Percentiles rank a stretch among this genome's conserved stretches.
phyloP scores from a whole-genome alignment of 2,329 filamentous ascomycete genomes.

The Sclerotinia subarctica region DNA sequence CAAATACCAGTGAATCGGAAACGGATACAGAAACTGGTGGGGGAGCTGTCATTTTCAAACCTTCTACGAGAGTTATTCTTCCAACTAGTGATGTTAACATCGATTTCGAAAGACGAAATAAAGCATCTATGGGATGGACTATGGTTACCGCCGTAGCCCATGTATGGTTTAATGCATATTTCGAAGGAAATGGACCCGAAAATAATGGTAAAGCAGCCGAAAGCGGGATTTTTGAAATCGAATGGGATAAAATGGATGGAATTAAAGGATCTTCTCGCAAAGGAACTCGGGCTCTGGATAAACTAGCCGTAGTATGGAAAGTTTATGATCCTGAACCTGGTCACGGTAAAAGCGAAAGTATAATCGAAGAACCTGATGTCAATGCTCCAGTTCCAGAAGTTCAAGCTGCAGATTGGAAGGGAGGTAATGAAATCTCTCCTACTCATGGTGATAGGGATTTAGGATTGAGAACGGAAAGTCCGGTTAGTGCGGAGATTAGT shows the following conservation, averaged over 20 bases:
- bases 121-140: slow-evolving; percentile 71
- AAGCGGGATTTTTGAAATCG: slow-evolving; percentile 67
- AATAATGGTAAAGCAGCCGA: slow-evolving; percentile 61
- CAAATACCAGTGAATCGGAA: background rate
- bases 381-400: slow-evolving; percentile 69
- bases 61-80: slow-evolving; percentile 63
- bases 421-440: slow-evolving; percentile 47
- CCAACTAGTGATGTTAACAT: slow-evolving; percentile 87
- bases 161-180: slow-evolving; percentile 95
- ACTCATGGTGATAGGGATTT: slow-evolving; percentile 54
- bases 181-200: slow-evolving; percentile 78
- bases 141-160: slow-evolving; percentile 93
- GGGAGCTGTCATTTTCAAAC: slow-evolving; percentile 75
- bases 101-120: slow-evolving; percentile 81
- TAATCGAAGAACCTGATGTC: slow-evolving; percentile 62
- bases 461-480: slow-evolving; percentile 63
- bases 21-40: slow-evolving; percentile 53
- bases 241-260: slow-evolving; percentile 83
- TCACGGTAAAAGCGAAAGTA: slow-evolving; percentile 36
- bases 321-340: slow-evolving; percentile 37
- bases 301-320: slow-evolving; percentile 82
- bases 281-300: slow-evolving; percentile 77
- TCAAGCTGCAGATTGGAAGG: slow-evolving; percentile 69
- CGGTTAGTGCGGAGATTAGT: slow-evolving; percentile 65
- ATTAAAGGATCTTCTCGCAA: slow-evolving; percentile 87